Evolutionary conservation across 805 yeast species (phyloP).

Genomic region (Metschnikowia rubicola): DNA sequence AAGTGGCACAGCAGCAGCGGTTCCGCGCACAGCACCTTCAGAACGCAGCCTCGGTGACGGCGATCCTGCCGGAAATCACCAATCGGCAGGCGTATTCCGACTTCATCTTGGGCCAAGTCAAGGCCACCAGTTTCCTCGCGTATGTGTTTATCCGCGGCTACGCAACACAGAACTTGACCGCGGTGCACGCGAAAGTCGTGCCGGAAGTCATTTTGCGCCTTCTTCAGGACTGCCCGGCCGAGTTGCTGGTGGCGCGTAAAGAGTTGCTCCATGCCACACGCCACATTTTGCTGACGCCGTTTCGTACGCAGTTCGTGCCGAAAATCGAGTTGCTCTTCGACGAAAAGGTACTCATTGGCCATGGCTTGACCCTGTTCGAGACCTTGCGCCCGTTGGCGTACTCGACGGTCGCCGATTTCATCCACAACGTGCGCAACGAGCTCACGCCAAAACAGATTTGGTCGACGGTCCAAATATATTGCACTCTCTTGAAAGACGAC

Average conservation of each 20-base stretch:
- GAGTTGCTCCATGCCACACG: constrained; percentile 91
- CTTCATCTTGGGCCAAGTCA: constrained; percentile 88
- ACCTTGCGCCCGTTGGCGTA: constrained; percentile 90
- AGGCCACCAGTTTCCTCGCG: constrained; percentile 92
- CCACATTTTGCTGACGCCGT: constrained; percentile 90
- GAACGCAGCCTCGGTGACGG: constrained; percentile 57
- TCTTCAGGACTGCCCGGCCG: constrained; percentile 93
- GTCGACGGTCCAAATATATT: constrained; percentile 80
- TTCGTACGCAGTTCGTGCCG: constrained; percentile 75
- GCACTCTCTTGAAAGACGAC: constrained; percentile 75
- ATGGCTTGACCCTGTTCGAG: constrained; percentile 87
- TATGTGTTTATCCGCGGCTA: constrained; percentile 85
- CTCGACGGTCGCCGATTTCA: constrained; percentile 91
- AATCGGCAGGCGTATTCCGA: constrained; percentile 83
- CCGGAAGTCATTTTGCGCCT: constrained; percentile 86
- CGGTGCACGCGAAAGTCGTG: constrained; percentile 49
- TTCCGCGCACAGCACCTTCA: constrained; percentile 45
- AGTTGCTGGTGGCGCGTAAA: constrained; percentile 84
- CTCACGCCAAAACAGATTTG: constrained; percentile 79
- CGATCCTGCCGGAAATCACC: constrained; percentile 70
- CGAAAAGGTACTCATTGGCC: constrained; percentile 84
- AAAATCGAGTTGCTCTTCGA: constrained; percentile 82
- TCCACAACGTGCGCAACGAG: constrained; percentile 86
- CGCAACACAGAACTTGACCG: constrained; percentile 55
- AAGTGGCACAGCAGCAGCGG: constrained; percentile 70